Evolutionary conservation across 139 green algal genomes (phyloP).

Genomic region (Chlorella sp.): DNA sequence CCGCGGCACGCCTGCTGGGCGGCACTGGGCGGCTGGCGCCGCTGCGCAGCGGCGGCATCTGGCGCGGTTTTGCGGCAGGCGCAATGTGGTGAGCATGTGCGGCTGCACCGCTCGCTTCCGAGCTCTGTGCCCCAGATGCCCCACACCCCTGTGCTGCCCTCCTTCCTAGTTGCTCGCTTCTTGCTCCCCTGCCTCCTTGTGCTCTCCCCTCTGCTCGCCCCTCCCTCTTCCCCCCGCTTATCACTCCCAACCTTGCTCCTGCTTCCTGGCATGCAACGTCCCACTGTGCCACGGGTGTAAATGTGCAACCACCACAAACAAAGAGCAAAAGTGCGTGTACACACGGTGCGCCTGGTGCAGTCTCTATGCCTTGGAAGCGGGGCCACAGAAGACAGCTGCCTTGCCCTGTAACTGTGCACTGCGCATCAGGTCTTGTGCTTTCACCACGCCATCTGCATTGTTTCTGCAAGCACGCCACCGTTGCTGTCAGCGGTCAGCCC

Average conservation of each 20-base stretch:
- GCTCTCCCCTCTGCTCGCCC: neutral
- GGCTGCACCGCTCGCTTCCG: neutral
- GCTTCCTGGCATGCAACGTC: neutral
- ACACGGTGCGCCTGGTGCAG: neutral
- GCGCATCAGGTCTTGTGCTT: too few relatives aligned
- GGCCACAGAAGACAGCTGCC: neutral
- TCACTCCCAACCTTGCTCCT: neutral
- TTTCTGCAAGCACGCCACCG: too few relatives aligned
- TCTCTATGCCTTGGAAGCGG: neutral
- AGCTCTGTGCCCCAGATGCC: neutral
- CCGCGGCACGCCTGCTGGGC: constrained; percentile 1
- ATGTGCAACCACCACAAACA: neutral
- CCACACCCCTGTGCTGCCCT: neutral
- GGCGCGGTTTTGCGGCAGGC: constrained; percentile 31
- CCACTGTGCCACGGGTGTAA: neutral
- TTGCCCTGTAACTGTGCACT: neutral
- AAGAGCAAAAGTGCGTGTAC: neutral
- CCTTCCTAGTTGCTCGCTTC: neutral
- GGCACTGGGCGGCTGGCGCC: neutral
- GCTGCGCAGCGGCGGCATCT: neutral
- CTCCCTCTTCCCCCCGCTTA: neutral
- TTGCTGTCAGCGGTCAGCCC: too few relatives aligned
- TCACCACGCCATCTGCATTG: too few relatives aligned
- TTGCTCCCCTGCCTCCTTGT: neutral
- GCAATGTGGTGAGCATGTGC: neutral